Conservation (phyloP, 2,329 filamentous ascomycete species). For the Arachnopeziza araneosa region DNA sequence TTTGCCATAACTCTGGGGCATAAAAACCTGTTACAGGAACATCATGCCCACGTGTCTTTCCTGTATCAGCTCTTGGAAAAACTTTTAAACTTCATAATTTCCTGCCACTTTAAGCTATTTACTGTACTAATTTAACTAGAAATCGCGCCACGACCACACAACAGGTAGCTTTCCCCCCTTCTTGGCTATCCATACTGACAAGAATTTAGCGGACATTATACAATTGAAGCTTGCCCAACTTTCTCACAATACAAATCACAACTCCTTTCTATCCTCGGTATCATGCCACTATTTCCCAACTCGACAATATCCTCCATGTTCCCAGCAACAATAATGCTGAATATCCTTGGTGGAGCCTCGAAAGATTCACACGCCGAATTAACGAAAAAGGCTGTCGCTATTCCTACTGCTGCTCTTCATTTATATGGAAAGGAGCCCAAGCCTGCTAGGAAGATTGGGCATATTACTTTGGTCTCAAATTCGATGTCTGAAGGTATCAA, state of each 20-base stretch:
- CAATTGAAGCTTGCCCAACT: slow-evolving; percentile 83
- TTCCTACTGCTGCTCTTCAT: slow-evolving; percentile 62
- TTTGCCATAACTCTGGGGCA: too few species aligned
- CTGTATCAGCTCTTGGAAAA: too few species aligned
- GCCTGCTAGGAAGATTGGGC: slow-evolving; percentile 89
- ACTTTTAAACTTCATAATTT: too few species aligned
- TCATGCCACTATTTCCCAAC: slow-evolving; percentile 29
- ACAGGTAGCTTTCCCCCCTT: slow-evolving; percentile 2
- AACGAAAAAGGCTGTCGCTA: slow-evolving; percentile 48
- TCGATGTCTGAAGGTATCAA: slow-evolving; percentile 49
- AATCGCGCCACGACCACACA: slow-evolving; percentile 27
- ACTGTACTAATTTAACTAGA: slow-evolving; percentile 8
- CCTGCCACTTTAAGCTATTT: too few species aligned
- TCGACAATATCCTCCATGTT: slow-evolving; percentile 33
- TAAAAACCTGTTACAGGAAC: too few species aligned
- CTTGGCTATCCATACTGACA: neutral
- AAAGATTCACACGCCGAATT: slow-evolving; percentile 56
- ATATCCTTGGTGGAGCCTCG: slow-evolving; percentile 67
- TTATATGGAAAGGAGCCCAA: slow-evolving; percentile 89
- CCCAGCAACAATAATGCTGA: slow-evolving; percentile 64
- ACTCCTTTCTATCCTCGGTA: slow-evolving; percentile 72
- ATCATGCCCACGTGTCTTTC: too few species aligned
- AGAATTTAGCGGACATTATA: slow-evolving; percentile 79
- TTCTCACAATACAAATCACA: slow-evolving; percentile 84
- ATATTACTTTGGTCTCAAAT: slow-evolving; percentile 74